These are phyloP conservation scores for Magnusiomyces starmeri DNA, from an alignment of 1,139 yeast species.

Conservation along the genomic window DNA sequence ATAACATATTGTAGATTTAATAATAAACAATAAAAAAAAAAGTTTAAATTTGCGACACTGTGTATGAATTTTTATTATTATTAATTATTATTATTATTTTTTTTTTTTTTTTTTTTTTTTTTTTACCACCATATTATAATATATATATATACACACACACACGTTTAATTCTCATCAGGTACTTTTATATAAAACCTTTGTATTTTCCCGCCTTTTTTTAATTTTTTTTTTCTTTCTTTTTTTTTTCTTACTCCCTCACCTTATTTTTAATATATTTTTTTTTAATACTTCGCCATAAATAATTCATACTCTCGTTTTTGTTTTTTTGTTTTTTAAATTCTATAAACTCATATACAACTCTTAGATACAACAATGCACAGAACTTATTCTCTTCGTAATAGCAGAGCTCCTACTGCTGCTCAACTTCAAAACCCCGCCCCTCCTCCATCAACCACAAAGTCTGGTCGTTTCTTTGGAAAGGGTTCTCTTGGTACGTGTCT, in stretches of 20 bases:
- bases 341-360: background rate
- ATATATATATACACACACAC: background rate
- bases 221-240: background rate
- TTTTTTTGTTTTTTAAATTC: background rate
- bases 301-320: too few relatives aligned
- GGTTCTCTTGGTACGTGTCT: conserved; percentile 54
- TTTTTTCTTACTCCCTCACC: background rate
- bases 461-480: conserved; percentile 82
- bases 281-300: background rate
- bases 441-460: conserved; percentile 82
- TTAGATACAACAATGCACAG: conserved; percentile 64
- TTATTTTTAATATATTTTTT: background rate
- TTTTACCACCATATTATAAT: background rate
- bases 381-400: conserved; percentile 91
- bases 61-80: conserved; percentile 19
- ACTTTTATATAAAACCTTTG: background rate
- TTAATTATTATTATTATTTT: background rate
- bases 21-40: too few relatives aligned
- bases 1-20: background rate
- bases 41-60: conserved; percentile 17
- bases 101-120: background rate
- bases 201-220: background rate
- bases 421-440: conserved; percentile 94
- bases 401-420: conserved; percentile 95
- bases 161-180: background rate